Evolutionary conservation across 306 rosid species (phyloP).

Genomic region (Arachis hypogaea): DNA sequence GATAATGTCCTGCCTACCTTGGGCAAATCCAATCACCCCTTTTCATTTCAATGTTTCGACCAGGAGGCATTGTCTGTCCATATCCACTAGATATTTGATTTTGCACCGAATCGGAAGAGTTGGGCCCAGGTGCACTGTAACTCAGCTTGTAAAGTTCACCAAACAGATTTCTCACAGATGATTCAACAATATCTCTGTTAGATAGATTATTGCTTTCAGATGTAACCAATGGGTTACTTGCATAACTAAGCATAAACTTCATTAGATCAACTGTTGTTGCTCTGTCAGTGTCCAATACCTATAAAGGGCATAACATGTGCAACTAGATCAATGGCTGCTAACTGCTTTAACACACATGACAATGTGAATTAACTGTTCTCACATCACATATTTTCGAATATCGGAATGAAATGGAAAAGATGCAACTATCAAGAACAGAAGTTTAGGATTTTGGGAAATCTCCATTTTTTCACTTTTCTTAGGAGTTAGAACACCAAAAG

Average conservation of each 20-base stretch:
- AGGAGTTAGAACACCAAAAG: not conserved
- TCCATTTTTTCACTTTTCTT: conserved; percentile 2
- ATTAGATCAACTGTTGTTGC: conserved; percentile 84
- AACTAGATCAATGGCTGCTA: conserved; percentile 35
- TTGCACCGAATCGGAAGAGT: conserved; percentile 48
- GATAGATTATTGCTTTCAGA: conserved; percentile 54
- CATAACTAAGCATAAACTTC: conserved; percentile 82
- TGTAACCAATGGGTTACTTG: conserved; percentile 54
- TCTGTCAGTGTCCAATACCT: conserved; percentile 67
- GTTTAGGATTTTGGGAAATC: conserved; percentile 25
- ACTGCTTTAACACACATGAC: conserved; percentile 10
- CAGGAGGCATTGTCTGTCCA: conserved; percentile 48
- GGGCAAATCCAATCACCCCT: conserved; percentile 94
- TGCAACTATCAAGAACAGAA: not conserved
- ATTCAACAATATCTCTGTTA: conserved; percentile 65
- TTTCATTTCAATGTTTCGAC: conserved; percentile 83
- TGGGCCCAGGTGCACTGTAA: conserved; percentile 54
- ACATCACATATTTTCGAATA: conserved; percentile 21
- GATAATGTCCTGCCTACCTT: conserved; percentile 52
- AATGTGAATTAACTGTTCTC: conserved; percentile 7
- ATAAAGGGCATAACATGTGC: conserved; percentile 27
- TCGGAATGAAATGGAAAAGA: conserved; percentile 25
- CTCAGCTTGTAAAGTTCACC: conserved; percentile 67
- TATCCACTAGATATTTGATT: conserved; percentile 50
- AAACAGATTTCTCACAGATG: conserved; percentile 71